Conservation (phyloP, 1,139 yeast species). For the Magnusiomyces sp. region DNA sequence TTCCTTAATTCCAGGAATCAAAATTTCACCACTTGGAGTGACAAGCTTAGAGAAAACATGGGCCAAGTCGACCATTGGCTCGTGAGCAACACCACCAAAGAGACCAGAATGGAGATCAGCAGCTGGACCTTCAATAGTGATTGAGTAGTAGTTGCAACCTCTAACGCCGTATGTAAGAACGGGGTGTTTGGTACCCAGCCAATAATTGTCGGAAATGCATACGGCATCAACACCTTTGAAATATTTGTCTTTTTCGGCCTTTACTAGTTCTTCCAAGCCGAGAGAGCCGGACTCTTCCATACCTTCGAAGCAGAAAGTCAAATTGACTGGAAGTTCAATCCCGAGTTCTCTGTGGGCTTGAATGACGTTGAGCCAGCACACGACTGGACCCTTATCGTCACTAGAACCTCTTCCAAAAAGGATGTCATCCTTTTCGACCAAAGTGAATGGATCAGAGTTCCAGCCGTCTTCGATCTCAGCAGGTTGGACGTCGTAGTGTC, state of each 20-base stretch:
- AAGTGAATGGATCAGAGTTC: conserved; percentile 81
- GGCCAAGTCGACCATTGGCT: conserved; percentile 92
- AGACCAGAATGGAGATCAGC: conserved; percentile 97
- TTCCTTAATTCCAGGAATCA: conserved; percentile 79
- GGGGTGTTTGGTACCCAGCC: conserved; percentile 97
- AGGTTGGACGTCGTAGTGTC: conserved; percentile 98
- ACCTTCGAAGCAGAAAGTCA: conserved; percentile 91
- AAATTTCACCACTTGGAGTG: conserved; percentile 61
- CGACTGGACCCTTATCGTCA: conserved; percentile 96
- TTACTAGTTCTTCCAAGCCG: conserved; percentile 79
- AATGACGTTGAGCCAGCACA: conserved; percentile 91
- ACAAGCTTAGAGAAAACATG: conserved; percentile 71
- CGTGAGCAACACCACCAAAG: conserved; percentile 95
- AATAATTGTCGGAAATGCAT: conserved; percentile 93
- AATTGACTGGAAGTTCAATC: conserved; percentile 85
- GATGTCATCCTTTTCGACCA: conserved; percentile 54
- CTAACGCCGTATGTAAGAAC: conserved; percentile 95
- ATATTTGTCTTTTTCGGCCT: conserved; percentile 65
- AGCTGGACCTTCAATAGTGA: conserved; percentile 78
- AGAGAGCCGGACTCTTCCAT: conserved; percentile 98
- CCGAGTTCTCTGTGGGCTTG: conserved; percentile 85
- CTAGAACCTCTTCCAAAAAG: conserved; percentile 91
- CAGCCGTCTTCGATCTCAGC: conserved; percentile 91
- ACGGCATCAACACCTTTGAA: conserved; percentile 88
- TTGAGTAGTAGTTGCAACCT: conserved; percentile 90